These are phyloP conservation scores for Coemansia sp. DNA, from an alignment of 371 early-diverging fungal species.

Conservation along the genomic window DNA sequence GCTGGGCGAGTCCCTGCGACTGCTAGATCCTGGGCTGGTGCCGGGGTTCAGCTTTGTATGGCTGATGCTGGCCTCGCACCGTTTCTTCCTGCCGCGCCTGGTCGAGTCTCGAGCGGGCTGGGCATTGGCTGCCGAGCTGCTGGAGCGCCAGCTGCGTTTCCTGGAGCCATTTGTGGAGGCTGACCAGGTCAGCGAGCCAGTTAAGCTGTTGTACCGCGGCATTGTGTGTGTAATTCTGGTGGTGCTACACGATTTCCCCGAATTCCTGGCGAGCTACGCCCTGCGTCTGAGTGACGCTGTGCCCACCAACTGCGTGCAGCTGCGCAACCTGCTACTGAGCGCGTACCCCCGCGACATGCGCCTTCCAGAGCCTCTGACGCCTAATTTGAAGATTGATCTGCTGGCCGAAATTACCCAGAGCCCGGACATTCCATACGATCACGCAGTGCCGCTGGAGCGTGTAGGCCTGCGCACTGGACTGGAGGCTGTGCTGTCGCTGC, in stretches of 20 bases:
- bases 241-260: constrained; percentile 96
- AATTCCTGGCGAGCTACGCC: constrained; percentile 92
- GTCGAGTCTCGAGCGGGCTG: constrained; percentile 77
- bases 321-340: constrained; percentile 90
- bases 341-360: constrained; percentile 95
- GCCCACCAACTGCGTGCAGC: constrained; percentile 90
- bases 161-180: constrained; percentile 78
- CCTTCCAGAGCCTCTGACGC: constrained; percentile 94
- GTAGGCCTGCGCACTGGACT: constrained; percentile 67
- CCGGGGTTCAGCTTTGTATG: constrained; percentile 97
- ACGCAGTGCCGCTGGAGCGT: constrained; percentile 60
- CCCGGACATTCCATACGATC: constrained; percentile 85
- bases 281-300: constrained; percentile 90
- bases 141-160: constrained; percentile 81
- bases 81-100: constrained; percentile 88
- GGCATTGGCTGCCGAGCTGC: constrained; percentile 79
- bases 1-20: constrained; percentile 74
- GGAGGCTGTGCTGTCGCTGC: constrained; percentile 66
- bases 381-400: constrained; percentile 88
- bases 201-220: constrained; percentile 84
- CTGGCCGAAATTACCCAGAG: constrained; percentile 66
- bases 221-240: constrained; percentile 88
- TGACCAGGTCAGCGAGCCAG: constrained; percentile 69
- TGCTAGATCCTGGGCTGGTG: constrained; percentile 81
- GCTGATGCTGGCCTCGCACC: constrained; percentile 89